Conservation (phyloP, 345 rosid species). For the Eucalyptus brandiana region DNA sequence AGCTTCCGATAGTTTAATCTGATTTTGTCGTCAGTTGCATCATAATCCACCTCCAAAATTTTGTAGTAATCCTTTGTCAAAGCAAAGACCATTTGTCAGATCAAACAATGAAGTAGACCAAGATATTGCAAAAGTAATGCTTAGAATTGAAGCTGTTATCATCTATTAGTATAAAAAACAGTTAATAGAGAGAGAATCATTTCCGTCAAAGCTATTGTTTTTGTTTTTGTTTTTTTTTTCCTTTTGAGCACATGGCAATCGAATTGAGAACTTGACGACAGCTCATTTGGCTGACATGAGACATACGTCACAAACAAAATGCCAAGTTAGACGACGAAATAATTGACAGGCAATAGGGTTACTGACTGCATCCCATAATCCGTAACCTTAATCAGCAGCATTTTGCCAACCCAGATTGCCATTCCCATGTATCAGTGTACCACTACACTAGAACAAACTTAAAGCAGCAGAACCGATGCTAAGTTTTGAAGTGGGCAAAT, state of each 20-base stretch:
- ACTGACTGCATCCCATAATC: neutral
- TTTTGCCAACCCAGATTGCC: neutral
- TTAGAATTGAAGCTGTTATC: neutral
- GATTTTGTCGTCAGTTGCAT: conserved; percentile 75
- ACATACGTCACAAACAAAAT: neutral
- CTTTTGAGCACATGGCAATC: neutral
- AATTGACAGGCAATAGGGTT: neutral
- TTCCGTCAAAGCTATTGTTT: neutral
- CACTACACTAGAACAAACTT: neutral
- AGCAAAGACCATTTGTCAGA: neutral
- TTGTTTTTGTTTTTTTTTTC: neutral
- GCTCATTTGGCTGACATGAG: neutral
- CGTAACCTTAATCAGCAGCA: neutral
- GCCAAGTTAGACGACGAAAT: neutral
- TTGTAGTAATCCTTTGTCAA: conserved; percentile 63
- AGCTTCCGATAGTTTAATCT: conserved; percentile 62
- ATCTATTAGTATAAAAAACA: neutral
- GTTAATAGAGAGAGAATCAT: neutral
- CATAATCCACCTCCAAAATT: conserved; percentile 70
- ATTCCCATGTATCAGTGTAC: neutral
- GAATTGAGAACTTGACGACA: neutral
- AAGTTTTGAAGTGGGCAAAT: neutral
- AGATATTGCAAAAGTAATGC: neutral
- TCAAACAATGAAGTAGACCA: neutral
- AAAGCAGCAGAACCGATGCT: neutral